Evolutionary conservation across 208 protist species (phyloP).

Genomic region (Wallacemonas sp.): DNA sequence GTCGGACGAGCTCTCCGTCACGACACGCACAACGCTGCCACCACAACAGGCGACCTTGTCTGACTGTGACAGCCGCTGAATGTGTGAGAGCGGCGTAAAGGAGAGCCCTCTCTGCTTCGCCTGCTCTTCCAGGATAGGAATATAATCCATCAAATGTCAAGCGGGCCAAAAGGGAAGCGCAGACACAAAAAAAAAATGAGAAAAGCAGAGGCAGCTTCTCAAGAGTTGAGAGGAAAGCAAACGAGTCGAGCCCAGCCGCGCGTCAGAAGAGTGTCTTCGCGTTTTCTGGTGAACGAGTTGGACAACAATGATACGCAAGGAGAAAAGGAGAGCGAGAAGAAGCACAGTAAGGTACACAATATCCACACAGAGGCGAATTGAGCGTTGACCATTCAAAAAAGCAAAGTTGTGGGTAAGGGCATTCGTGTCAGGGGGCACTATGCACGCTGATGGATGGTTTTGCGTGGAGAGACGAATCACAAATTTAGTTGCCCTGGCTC

Average conservation of each 20-base stretch:
- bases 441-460: background rate
- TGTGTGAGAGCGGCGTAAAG: constrained; percentile 50
- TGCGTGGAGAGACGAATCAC: background rate
- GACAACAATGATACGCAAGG: too few species aligned
- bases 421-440: too few species aligned
- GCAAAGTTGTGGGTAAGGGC: too few species aligned
- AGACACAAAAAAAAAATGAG: background rate
- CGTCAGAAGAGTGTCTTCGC: too few species aligned
- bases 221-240: too few species aligned
- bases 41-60: constrained; percentile 79
- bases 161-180: background rate
- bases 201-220: background rate
- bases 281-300: too few species aligned
- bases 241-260: too few species aligned
- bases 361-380: too few species aligned
- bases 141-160: constrained; percentile 59
- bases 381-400: too few species aligned
- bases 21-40: constrained; percentile 62
- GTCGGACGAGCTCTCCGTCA: constrained; percentile 78
- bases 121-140: constrained; percentile 51
- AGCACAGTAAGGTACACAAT: too few species aligned
- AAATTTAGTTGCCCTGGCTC: too few species aligned
- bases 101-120: constrained; percentile 38
- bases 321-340: too few species aligned
- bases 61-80: constrained; percentile 33